Conservation (phyloP, 495 filamentous ascomycete species). For the Hyaloscypha finlandica region DNA sequence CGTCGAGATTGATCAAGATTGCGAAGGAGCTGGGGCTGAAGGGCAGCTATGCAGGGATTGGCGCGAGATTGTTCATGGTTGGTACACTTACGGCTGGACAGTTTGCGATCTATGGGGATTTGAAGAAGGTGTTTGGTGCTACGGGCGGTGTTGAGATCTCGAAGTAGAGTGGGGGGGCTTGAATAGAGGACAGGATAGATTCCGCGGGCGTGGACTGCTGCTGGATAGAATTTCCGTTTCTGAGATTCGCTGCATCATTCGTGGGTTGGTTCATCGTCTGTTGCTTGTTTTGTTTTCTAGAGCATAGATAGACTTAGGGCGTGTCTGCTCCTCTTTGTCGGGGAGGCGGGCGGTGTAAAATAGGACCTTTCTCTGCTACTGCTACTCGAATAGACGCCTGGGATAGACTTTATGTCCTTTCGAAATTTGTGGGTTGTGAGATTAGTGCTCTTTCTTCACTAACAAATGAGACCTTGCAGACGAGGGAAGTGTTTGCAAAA, state of each 20-base stretch:
- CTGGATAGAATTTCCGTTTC: too few relatives aligned
- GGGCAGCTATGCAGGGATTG: constrained; percentile 89
- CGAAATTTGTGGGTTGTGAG: too few relatives aligned
- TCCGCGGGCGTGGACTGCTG: neutral
- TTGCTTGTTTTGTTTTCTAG: constrained; percentile 5
- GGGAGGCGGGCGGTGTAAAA: constrained; percentile 25
- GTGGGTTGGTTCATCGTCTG: too few relatives aligned
- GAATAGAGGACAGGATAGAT: neutral
- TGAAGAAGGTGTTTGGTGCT: constrained; percentile 66
- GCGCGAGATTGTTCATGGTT: constrained; percentile 87
- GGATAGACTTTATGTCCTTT: constrained; percentile 3
- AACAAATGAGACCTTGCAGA: too few relatives aligned
- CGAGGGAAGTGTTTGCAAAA: too few relatives aligned
- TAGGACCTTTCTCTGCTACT: constrained; percentile 25
- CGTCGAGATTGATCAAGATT: constrained; percentile 91
- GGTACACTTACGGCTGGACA: constrained; percentile 83
- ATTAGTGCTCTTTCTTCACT: too few relatives aligned
- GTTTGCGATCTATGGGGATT: constrained; percentile 94
- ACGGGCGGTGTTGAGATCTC: constrained; percentile 78
- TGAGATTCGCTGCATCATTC: too few relatives aligned
- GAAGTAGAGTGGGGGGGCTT: constrained; percentile 22
- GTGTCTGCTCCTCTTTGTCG: constrained; percentile 9
- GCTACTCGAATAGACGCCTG: constrained; percentile 21
- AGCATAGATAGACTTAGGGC: constrained; percentile 31
- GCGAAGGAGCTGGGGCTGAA: constrained; percentile 88